These are phyloP conservation scores for Anethum foeniculum DNA, from an alignment of 140 eudicot species.

Conservation along the genomic window DNA sequence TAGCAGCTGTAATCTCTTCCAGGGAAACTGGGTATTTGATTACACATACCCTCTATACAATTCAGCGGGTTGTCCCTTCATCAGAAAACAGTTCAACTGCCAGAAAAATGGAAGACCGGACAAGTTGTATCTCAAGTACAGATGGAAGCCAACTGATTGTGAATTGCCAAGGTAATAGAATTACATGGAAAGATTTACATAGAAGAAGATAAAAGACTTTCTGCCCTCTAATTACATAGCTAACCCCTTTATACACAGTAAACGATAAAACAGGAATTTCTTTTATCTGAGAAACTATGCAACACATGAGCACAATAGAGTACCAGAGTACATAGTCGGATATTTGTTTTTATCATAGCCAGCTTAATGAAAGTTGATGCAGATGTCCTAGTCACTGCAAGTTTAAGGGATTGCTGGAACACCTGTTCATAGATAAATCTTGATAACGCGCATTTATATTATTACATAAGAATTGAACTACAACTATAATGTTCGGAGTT, in stretches of 20 bases:
- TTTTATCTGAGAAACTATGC: no score
- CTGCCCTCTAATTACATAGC: not conserved
- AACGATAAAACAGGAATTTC: no score
- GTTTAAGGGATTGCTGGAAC: not conserved
- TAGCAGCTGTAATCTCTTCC: constrained; percentile 27
- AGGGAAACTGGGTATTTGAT: constrained; percentile 53
- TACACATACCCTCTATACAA: constrained; percentile 40
- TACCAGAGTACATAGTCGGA: not conserved
- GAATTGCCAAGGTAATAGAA: constrained; percentile 36
- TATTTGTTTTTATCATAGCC: not conserved
- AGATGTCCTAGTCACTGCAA: not conserved
- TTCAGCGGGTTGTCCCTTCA: constrained; percentile 45
- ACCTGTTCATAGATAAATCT: not conserved
- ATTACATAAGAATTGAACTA: not conserved
- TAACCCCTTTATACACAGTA: not conserved
- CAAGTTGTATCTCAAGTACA: constrained; percentile 42
- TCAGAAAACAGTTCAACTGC: constrained; percentile 50
- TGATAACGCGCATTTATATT: not conserved
- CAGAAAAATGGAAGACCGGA: constrained; percentile 54
- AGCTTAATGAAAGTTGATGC: not conserved
- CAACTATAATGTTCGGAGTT: not conserved
- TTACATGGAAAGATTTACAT: not conserved
- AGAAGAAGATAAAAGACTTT: not conserved
- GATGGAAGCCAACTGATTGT: constrained; percentile 64
- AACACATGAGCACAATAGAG: not conserved